A percentile compares a stretch with the other conserved stretches of the same genome.
Evolutionary conservation across 495 filamentous ascomycete genomes (phyloP).

Genomic region (Parathielavia appendiculata): DNA sequence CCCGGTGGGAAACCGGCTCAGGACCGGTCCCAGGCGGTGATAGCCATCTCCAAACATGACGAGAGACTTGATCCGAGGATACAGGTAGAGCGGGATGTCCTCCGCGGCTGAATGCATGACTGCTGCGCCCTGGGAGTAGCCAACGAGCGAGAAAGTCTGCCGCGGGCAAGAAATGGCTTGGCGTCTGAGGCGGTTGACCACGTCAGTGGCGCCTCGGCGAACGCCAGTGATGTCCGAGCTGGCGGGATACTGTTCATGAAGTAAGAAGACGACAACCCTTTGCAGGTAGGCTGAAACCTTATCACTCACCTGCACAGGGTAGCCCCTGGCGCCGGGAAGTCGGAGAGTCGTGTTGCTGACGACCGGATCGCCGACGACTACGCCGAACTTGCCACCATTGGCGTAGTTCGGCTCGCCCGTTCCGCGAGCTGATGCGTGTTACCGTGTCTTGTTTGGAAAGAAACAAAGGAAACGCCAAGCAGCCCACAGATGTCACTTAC

Average conservation of each 20-base stretch:
- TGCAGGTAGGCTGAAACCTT: background rate
- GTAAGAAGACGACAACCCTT: background rate
- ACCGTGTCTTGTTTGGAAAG: background rate
- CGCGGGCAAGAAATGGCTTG: conserved; percentile 3
- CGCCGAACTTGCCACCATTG: conserved; percentile 7
- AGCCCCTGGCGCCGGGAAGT: conserved; percentile 10
- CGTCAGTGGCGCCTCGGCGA: background rate
- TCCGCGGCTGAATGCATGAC: conserved; percentile 13
- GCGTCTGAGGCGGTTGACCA: conserved; percentile 1
- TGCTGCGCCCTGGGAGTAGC: conserved; percentile 11
- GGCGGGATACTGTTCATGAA: conserved; percentile 1
- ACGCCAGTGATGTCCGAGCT: conserved; percentile 1
- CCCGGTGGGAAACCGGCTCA: background rate
- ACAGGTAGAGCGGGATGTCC: background rate
- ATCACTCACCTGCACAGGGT: conserved; percentile 4
- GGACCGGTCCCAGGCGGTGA: conserved; percentile 2
- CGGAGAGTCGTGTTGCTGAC: conserved; percentile 8
- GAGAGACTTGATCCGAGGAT: conserved; percentile 7
- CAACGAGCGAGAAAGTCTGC: conserved; percentile 4
- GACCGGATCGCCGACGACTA: conserved; percentile 10
- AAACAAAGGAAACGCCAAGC: background rate
- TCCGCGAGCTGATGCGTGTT: background rate
- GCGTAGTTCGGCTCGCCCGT: conserved; percentile 11
- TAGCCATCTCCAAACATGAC: conserved; percentile 11
- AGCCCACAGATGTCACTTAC: background rate